Conservation (phyloP, 176 grass and related monocot species). For the Triticum aestivum region DNA sequence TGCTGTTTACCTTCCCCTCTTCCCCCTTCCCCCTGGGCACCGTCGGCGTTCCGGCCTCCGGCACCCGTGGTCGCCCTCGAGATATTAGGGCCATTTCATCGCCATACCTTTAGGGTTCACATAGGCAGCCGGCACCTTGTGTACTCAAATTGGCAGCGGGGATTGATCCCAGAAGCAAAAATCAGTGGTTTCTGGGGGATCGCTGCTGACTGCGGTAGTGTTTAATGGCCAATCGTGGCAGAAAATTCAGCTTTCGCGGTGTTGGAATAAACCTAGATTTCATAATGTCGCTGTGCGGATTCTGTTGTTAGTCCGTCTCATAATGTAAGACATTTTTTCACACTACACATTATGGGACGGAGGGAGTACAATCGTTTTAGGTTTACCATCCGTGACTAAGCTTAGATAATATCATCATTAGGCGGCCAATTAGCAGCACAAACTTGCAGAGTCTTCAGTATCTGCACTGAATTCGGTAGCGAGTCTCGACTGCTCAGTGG, state of each 20-base stretch:
- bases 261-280: neutral
- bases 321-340: no score
- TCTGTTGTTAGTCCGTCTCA: neutral
- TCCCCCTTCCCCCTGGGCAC: neutral
- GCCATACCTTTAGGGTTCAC: neutral
- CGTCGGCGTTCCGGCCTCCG: neutral
- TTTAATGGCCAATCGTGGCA: neutral
- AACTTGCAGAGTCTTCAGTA: no score
- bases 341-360: no score
- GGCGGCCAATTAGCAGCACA: no score
- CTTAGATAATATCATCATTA: no score
- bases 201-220: no score
- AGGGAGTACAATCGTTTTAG: no score
- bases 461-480: no score
- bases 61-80: no score
- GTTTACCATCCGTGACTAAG: no score
- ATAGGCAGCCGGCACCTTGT: neutral
- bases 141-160: neutral
- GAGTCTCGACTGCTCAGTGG: no score
- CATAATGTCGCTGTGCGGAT: neutral
- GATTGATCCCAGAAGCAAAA: neutral
- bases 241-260: neutral
- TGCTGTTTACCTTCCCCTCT: neutral
- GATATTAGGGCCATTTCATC: neutral
- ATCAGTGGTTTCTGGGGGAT: neutral